Conservation (phyloP, 805 yeast genomes). For the Suhomyces emberorum region DNA sequence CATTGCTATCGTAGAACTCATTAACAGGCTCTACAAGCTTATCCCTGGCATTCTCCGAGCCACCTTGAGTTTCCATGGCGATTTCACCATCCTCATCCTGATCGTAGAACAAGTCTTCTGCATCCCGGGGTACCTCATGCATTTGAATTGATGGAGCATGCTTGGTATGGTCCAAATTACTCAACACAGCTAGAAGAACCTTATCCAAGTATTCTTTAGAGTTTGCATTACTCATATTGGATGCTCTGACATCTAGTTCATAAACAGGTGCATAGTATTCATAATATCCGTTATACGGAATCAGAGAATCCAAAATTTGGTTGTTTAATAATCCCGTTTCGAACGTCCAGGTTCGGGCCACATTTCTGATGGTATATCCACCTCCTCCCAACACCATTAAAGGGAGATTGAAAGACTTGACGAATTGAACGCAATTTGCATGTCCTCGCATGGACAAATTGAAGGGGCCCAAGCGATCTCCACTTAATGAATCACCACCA, state of each 20-base stretch:
- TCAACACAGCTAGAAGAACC: constrained; percentile 70
- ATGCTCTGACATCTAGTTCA: constrained; percentile 88
- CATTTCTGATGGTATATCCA: constrained; percentile 97
- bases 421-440: constrained; percentile 91
- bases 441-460: constrained; percentile 92
- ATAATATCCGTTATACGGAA: constrained; percentile 93
- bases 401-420: constrained; percentile 82
- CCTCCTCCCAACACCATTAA: constrained; percentile 96
- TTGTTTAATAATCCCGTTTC: constrained; percentile 88
- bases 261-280: constrained; percentile 98
- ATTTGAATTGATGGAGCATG: constrained; percentile 97
- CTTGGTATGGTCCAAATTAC: constrained; percentile 83
- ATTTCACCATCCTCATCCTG: constrained; percentile 78
- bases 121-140: constrained; percentile 83
- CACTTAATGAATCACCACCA: constrained; percentile 96
- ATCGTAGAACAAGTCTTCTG: constrained; percentile 75
- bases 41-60: constrained; percentile 83
- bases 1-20: constrained; percentile 74
- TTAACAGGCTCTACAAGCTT: constrained; percentile 63
- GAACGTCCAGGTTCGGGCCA: constrained; percentile 91
- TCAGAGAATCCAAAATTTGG: constrained; percentile 55
- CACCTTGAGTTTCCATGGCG: constrained; percentile 88
- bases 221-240: constrained; percentile 95
- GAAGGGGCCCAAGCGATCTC: constrained; percentile 94
- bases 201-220: constrained; percentile 88